These are phyloP conservation scores for Trichoderma sp. DNA, from an alignment of 2,329 filamentous ascomycete genomes.

Conservation along the genomic window DNA sequence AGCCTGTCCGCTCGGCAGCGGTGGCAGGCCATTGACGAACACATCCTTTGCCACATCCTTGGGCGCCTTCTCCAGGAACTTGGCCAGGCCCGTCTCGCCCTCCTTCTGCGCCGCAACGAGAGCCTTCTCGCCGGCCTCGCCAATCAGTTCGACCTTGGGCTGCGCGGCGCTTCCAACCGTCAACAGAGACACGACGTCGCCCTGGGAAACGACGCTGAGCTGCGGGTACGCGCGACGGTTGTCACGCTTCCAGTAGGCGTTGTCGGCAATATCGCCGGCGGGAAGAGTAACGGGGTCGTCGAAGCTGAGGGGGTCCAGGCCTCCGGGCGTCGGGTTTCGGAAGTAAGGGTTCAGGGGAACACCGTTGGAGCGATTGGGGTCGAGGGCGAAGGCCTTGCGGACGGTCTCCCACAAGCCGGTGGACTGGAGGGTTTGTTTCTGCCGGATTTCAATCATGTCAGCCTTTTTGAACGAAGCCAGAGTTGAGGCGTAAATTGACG, in stretches of 20 bases:
- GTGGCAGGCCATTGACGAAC: constrained; percentile 76
- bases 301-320: constrained; percentile 39
- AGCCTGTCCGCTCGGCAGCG: constrained; percentile 72
- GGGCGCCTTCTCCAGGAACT: constrained; percentile 60
- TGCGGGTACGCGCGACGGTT: constrained; percentile 76
- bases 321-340: constrained; percentile 69
- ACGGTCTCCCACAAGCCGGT: constrained; percentile 83
- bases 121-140: constrained; percentile 56
- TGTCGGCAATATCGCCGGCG: constrained; percentile 43
- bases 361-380: constrained; percentile 85
- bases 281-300: constrained; percentile 57
- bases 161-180: constrained; percentile 75
- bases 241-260: constrained; percentile 81
- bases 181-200: constrained; percentile 80
- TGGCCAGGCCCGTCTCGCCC: constrained; percentile 69
- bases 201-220: constrained; percentile 76
- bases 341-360: constrained; percentile 90
- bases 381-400: constrained; percentile 74
- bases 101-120: constrained; percentile 74
- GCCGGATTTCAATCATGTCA: neutral
- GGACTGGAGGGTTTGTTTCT: constrained; percentile 98
- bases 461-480: neutral
- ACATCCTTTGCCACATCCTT: constrained; percentile 62
- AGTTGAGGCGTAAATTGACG: neutral
- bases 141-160: constrained; percentile 79